A percentile compares a stretch with the other conserved stretches of the same genome.
Conservation (phyloP, 768 basidiomycete genomes). For the Chalciporus pseudorubinellus region DNA sequence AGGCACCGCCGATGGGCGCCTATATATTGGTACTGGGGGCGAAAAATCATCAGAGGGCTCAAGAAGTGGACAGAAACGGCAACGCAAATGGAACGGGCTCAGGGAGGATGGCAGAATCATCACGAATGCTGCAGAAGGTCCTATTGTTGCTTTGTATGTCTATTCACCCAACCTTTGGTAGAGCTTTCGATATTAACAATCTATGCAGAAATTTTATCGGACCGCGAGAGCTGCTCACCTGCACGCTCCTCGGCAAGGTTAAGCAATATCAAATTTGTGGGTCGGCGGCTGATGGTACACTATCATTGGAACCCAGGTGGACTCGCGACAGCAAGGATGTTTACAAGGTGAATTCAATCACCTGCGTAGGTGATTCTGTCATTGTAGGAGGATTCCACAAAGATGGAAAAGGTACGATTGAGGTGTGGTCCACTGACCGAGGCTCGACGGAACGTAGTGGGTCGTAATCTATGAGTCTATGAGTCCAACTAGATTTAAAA, state of each 20-base stretch:
- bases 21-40: constrained; percentile 69
- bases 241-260: constrained; percentile 61
- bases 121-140: constrained; percentile 63
- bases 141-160: constrained; percentile 67
- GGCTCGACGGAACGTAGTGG: constrained; percentile 3
- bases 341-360: constrained; percentile 66
- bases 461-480: background rate
- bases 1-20: constrained; percentile 72
- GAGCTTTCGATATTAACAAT: constrained; percentile 1
- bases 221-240: constrained; percentile 46
- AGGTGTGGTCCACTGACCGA: constrained; percentile 47
- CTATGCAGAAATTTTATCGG: constrained; percentile 48
- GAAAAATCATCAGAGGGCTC: constrained; percentile 41
- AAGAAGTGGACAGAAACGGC: constrained; percentile 46
- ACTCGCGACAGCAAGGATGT: constrained; percentile 40
- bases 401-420: constrained; percentile 59
- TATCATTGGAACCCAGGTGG: constrained; percentile 48
- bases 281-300: constrained; percentile 35
- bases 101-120: constrained; percentile 43
- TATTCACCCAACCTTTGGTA: background rate
- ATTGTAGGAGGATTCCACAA: constrained; percentile 60
- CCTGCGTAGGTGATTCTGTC: constrained; percentile 45
- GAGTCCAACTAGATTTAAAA: background rate
- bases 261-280: constrained; percentile 47
- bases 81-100: constrained; percentile 74